Evolutionary conservation across 257 asterid species (phyloP).

Genomic region (Vinca minor): DNA sequence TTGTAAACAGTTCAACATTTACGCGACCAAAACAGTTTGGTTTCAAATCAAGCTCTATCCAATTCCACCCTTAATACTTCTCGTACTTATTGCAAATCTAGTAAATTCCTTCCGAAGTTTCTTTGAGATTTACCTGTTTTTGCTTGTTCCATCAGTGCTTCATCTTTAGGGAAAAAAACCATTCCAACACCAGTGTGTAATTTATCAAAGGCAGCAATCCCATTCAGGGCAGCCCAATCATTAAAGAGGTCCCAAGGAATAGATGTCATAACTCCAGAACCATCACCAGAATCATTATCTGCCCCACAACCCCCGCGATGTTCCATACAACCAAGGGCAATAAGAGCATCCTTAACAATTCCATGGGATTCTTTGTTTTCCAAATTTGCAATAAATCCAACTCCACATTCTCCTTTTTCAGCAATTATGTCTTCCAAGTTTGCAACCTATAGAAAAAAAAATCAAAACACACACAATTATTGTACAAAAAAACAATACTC

Average conservation of each 20-base stretch:
- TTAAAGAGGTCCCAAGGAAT: constrained; percentile 94
- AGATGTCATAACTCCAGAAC: constrained; percentile 92
- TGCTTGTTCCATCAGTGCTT: constrained; percentile 53
- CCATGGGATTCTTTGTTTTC: constrained; percentile 73
- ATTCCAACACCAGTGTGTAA: constrained; percentile 91
- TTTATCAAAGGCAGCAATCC: constrained; percentile 57
- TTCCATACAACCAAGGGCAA: constrained; percentile 98
- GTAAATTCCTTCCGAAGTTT: neutral
- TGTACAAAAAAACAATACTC: neutral
- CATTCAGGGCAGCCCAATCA: constrained; percentile 82
- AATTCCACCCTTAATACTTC: too few species aligned
- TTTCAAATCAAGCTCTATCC: too few species aligned
- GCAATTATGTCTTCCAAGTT: constrained; percentile 75
- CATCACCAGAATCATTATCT: constrained; percentile 99
- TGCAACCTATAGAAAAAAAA: constrained; percentile 54
- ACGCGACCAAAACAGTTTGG: too few species aligned
- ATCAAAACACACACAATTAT: neutral
- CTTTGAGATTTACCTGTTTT: constrained; percentile 47
- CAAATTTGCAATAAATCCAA: constrained; percentile 91
- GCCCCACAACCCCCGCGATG: constrained; percentile 99
- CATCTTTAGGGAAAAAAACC: constrained; percentile 87
- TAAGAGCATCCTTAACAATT: constrained; percentile 84
- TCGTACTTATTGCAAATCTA: neutral
- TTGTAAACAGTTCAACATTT: too few species aligned
- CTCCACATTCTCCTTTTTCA: constrained; percentile 97